These are phyloP conservation scores for Ormosia semicastrata DNA, from an alignment of 306 rosid genomes.

Conservation along the genomic window DNA sequence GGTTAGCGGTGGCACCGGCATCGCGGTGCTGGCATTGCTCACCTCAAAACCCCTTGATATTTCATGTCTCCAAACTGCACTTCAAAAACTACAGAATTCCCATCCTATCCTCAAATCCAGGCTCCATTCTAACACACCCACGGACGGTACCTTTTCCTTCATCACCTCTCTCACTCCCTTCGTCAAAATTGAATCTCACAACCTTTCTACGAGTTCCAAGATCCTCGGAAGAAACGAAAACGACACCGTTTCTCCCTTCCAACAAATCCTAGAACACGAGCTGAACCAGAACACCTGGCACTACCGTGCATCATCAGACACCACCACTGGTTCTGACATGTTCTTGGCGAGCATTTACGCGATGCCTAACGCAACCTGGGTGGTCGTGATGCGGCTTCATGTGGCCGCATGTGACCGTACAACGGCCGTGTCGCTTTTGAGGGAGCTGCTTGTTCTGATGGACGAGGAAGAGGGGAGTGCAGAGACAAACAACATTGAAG, in stretches of 20 bases:
- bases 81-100: constrained; percentile 44
- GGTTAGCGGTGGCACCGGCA: constrained; percentile 58
- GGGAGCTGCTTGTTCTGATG: constrained; percentile 37
- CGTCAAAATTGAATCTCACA: constrained; percentile 26
- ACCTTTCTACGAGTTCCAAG: not conserved
- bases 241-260: constrained; percentile 41
- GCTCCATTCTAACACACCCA: constrained; percentile 24
- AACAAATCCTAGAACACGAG: constrained; percentile 48
- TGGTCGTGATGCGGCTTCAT: constrained; percentile 44
- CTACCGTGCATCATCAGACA: not conserved
- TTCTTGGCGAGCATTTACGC: constrained; percentile 40
- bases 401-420: constrained; percentile 62
- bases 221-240: not conserved
- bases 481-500: not conserved
- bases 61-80: constrained; percentile 37
- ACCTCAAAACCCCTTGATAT: constrained; percentile 23
- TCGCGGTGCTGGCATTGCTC: constrained; percentile 45
- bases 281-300: constrained; percentile 47
- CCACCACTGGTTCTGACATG: not conserved
- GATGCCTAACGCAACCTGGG: constrained; percentile 24
- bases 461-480: not conserved
- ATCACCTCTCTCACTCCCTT: constrained; percentile 34
- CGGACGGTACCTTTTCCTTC: constrained; percentile 30
- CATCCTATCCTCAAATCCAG: constrained; percentile 62
- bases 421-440: constrained; percentile 48